These are phyloP conservation scores for Lodderomyces margitis DNA, from an alignment of 1,139 yeast species.

Conservation along the genomic window DNA sequence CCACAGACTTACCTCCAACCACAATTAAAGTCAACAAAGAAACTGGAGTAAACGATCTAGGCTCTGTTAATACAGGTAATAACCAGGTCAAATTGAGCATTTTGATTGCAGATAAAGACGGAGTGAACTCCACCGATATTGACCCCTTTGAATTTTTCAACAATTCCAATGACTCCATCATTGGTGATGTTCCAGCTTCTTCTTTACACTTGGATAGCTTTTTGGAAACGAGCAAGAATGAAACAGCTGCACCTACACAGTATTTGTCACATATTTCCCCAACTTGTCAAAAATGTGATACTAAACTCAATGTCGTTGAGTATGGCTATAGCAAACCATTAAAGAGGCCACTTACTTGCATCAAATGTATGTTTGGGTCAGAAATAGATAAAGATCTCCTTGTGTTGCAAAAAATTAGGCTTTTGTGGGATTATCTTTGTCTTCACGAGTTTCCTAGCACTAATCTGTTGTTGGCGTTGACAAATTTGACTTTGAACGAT, in stretches of 20 bases:
- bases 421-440: constrained; percentile 18
- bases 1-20: constrained; percentile 19
- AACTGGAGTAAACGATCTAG: constrained; percentile 12
- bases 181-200: constrained; percentile 8
- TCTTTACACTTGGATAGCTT: constrained; percentile 14
- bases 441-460: constrained; percentile 17
- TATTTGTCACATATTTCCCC: neutral
- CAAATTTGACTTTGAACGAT: constrained; percentile 7
- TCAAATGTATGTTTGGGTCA: constrained; percentile 16
- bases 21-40: constrained; percentile 18
- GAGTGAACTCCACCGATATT: constrained; percentile 5
- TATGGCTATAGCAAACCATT: constrained; percentile 16
- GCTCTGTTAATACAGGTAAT: constrained; percentile 13
- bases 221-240: constrained; percentile 6
- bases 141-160: constrained; percentile 18
- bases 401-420: constrained; percentile 18
- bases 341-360: constrained; percentile 14
- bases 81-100: constrained; percentile 10
- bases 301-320: constrained; percentile 17
- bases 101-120: constrained; percentile 5
- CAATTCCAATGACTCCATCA: neutral
- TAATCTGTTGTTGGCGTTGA: constrained; percentile 12
- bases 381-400: constrained; percentile 12
- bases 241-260: constrained; percentile 1
- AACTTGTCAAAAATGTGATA: constrained; percentile 15